A percentile compares a stretch with the other conserved stretches of the same genome.
These are phyloP conservation scores for Sporothrix variecibatus DNA, from an alignment of 2,329 filamentous ascomycete species.

Conservation along the genomic window DNA sequence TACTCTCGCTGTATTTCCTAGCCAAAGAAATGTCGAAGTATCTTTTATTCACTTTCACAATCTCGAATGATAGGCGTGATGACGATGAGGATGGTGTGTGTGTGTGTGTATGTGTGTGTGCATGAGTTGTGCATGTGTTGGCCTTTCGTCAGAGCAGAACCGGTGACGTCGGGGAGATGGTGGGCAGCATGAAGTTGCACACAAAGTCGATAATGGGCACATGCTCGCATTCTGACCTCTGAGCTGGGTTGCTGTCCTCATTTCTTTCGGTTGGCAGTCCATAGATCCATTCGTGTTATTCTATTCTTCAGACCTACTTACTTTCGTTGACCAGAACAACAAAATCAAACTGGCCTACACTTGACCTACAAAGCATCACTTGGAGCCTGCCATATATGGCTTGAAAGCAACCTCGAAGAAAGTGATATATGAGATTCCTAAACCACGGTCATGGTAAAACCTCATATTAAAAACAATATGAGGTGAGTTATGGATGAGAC, in stretches of 20 bases:
- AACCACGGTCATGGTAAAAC: not conserved
- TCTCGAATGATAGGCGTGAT: not conserved
- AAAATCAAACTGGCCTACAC: no score
- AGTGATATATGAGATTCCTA: not conserved
- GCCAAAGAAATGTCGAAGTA: not conserved
- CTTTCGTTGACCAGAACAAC: no score
- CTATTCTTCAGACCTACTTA: no score
- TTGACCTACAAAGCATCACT: not conserved
- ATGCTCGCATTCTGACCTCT: not conserved
- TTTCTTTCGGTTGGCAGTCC: not conserved
- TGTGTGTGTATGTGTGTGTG: not conserved
- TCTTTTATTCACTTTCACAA: not conserved
- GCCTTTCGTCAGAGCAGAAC: not conserved
- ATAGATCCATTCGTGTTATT: not conserved
- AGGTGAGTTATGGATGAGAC: not conserved
- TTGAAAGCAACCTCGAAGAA: not conserved
- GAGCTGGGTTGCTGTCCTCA: not conserved
- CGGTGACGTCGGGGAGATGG: not conserved
- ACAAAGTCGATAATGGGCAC: not conserved
- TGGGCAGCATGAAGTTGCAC: no score
- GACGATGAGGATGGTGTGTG: not conserved
- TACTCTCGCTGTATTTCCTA: conserved; percentile 24
- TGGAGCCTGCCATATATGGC: not conserved
- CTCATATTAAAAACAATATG: not conserved
- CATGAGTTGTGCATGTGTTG: not conserved